Evolutionary conservation across 1,284 basidiomycete genomes (phyloP), one percentile per base, ranked within the genome.

Genomic region (Coniferiporia weirii): DNA sequence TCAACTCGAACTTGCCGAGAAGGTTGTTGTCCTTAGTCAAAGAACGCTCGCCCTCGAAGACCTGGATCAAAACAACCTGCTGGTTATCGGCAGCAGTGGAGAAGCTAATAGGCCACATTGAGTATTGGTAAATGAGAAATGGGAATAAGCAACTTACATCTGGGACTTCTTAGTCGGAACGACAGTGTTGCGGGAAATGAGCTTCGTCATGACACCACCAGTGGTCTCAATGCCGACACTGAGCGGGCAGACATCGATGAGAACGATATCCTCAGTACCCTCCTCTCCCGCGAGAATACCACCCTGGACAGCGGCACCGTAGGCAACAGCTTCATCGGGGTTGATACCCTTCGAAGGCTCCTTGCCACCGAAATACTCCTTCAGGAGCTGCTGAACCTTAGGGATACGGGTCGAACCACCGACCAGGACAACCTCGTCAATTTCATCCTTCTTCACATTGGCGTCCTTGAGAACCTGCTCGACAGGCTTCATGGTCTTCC

Each of bases 401-500:
- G 95, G 95, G 68, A 98, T 98, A 87, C 95, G 93, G 64, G 95
- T 98, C 12, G 95, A 98, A 75, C 95, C 95, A 77, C 95, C 95
- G 64, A 98, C 95, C 59, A 98, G 91, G 38, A 91, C 88, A 61
- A 91, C 90, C 77, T 98, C 96, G 69, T 97, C 87, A 62, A 99
- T 77, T 68, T 95, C 92, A 67, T 98, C 94, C 85, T 98, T 98
- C 85, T 95, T 96, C 72, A 98, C 88, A 68, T 89, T 89, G 64
- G 96, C 90, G 71, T 99, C 96, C 86, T 98, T 98, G 70, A 98
- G 82, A 38, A 98, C 96, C 76, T 98, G 95, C 77, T 98, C 95
- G 66, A 98, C 96, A 66, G 96, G 96, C 83, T 95, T 96, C 92
- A 98, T 94, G 48, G 96, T 98, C 85, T 95, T 95, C 70, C 94